Evolutionary conservation across 257 asterid genomes (phyloP), one percentile per base, ranked within the genome.

Genomic region (Thymus quinquecostatus): DNA sequence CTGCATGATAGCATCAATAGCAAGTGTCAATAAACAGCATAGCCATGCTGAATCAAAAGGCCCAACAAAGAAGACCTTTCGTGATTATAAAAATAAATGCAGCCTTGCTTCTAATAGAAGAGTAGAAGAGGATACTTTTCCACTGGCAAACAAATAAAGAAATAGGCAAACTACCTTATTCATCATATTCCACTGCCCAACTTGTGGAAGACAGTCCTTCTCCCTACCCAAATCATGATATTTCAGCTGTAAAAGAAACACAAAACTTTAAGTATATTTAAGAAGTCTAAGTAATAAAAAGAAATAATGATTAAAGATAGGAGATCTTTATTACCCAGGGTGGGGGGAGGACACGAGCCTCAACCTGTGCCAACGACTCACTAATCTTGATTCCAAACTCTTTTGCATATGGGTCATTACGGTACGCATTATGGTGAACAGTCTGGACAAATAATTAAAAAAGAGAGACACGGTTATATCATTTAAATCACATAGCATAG

Each of bases 111-210:
- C 51, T 48, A 71, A 60, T 54, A 36, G 40, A 36, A 36, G 40
- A 36, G 40, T 36, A 11, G 5, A 21, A 4, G 27, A 51, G 21
- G 40, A 2, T 36, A 36, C 40, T 36, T 60, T 11, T 27, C 1
- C 38, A 40, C 33, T 40, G 11, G 10, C 8, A n/a, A 43, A 6
- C 8, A n/a, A 34, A 51, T 1, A 72, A 57, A 50, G 7, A 27
- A 45, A 12, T 32, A 10, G 1, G 38, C 29, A 48, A 50, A 48
- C 36, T 69, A 94, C 99, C 98, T 92, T 91, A 14, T 94, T 89
- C 98, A 89, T 91, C 99, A 94, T 94, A 11, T 94, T 91, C 99
- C 99, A 94, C 61, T 95, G 98, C 14, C 99, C 99, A 71, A 92
- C 96, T 82, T 89, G 93, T 0, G 98, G 99, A 56, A 88, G 86